Evolutionary conservation across 2,329 filamentous ascomycete genomes (phyloP).

Genomic region (Ceratocystis cubensis): DNA sequence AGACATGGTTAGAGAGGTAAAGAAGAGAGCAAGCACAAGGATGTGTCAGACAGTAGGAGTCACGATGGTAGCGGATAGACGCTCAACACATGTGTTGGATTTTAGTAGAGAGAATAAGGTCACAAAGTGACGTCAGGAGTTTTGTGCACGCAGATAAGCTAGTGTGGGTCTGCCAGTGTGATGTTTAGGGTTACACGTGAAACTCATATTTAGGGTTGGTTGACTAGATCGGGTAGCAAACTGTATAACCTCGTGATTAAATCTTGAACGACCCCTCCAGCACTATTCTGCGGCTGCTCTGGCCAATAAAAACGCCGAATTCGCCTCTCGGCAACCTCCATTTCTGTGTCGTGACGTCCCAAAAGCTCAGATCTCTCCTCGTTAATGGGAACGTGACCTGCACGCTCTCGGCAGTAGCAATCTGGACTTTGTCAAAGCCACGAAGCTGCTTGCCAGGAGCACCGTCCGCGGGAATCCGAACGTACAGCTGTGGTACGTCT

Average conservation of each 20-base stretch:
- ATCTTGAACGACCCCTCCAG: slow-evolving; percentile 32
- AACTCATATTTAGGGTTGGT: neutral
- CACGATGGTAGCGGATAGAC: no score
- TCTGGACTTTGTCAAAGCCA: slow-evolving; percentile 49
- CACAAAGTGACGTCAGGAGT: no score
- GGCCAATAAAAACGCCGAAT: slow-evolving; percentile 36
- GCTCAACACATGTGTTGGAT: no score
- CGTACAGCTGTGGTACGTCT: slow-evolving; percentile 39
- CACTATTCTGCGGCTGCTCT: slow-evolving; percentile 36
- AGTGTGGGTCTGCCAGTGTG: no score
- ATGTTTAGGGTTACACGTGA: neutral
- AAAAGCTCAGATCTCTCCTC: slow-evolving; percentile 52
- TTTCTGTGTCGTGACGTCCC: slow-evolving; percentile 49
- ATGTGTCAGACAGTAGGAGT: no score
- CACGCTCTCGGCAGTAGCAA: slow-evolving; percentile 35
- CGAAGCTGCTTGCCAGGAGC: slow-evolving; percentile 47
- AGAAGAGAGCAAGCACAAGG: neutral
- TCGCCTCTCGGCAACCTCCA: slow-evolving; percentile 42
- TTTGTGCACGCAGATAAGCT: no score
- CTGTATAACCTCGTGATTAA: slow-evolving; percentile 21
- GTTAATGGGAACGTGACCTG: slow-evolving; percentile 42
- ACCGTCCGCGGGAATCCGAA: slow-evolving; percentile 32
- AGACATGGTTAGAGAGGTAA: neutral
- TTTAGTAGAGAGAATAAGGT: no score
- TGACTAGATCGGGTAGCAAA: no score